Evolutionary conservation across 2,329 filamentous ascomycete genomes (phyloP).

Genomic region (Aspergillus pseudoglaucus): DNA sequence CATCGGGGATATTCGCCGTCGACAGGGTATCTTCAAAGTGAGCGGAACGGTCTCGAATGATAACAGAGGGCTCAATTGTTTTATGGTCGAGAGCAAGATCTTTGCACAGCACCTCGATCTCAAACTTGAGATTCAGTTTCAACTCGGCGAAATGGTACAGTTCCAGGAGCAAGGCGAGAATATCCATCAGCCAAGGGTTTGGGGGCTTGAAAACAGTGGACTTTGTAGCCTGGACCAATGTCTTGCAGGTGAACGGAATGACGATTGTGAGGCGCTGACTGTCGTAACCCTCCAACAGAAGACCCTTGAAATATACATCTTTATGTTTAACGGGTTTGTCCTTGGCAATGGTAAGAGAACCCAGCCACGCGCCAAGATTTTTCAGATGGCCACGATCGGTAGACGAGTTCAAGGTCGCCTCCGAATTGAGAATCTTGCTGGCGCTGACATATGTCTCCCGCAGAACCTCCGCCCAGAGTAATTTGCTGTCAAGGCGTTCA

Average conservation of each 20-base stretch:
- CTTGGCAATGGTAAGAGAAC: slow-evolving; percentile 82
- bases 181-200: slow-evolving; percentile 97
- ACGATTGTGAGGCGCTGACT: slow-evolving; percentile 85
- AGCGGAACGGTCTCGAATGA: slow-evolving; percentile 69
- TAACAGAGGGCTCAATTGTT: slow-evolving; percentile 76
- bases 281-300: slow-evolving; percentile 88
- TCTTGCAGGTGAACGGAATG: slow-evolving; percentile 97
- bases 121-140: slow-evolving; percentile 95
- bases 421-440: slow-evolving; percentile 80
- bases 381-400: slow-evolving; percentile 85
- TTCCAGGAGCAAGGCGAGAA: slow-evolving; percentile 83
- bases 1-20: slow-evolving; percentile 56
- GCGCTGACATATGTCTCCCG: slow-evolving; percentile 87
- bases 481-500: slow-evolving; percentile 69
- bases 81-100: slow-evolving; percentile 89
- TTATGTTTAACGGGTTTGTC: slow-evolving; percentile 94
- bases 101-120: slow-evolving; percentile 96
- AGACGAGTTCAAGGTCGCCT: slow-evolving; percentile 74
- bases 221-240: slow-evolving; percentile 73
- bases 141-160: slow-evolving; percentile 88
- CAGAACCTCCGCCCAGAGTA: slow-evolving; percentile 81
- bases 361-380: slow-evolving; percentile 89
- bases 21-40: slow-evolving; percentile 54
- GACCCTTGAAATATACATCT: slow-evolving; percentile 94
- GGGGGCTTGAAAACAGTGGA: slow-evolving; percentile 89